Percentiles rank a stretch among this genome's conserved stretches.
phyloP scores from a whole-genome alignment of 805 yeast genomes.

The Cyberlindnera veronae region DNA sequence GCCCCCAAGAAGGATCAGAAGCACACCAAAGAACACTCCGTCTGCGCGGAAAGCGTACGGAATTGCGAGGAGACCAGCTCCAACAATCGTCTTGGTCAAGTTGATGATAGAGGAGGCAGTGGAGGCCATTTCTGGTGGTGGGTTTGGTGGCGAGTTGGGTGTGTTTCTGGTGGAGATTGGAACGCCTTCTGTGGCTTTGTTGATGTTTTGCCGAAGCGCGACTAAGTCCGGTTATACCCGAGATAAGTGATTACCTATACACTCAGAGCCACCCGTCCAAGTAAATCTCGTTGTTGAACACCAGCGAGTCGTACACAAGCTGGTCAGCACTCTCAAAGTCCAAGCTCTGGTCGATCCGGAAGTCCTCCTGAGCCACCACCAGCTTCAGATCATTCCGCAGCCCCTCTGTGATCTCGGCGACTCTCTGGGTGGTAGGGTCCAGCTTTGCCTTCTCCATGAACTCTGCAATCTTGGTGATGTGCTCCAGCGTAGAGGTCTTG shows the following conservation, averaged over 20 bases:
- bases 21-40: slow-evolving; percentile 56
- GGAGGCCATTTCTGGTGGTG: slow-evolving; percentile 19
- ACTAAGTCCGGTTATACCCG: too few relatives aligned
- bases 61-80: slow-evolving; percentile 76
- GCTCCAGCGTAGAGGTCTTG: slow-evolving; percentile 19
- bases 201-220: too few relatives aligned
- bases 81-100: slow-evolving; percentile 72
- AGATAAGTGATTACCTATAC: too few relatives aligned
- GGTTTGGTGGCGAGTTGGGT: background rate
- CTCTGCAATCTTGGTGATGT: slow-evolving; percentile 22
- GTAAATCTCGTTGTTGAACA: slow-evolving; percentile 27
- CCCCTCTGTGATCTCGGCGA: slow-evolving; percentile 41
- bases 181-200: background rate
- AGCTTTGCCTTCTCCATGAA: slow-evolving; percentile 27
- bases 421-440: slow-evolving; percentile 42
- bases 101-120: slow-evolving; percentile 56
- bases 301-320: slow-evolving; percentile 22
- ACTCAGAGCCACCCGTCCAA: slow-evolving; percentile 18
- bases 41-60: slow-evolving; percentile 70
- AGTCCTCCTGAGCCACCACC: slow-evolving; percentile 26
- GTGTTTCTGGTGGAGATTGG: background rate
- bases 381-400: slow-evolving; percentile 41
- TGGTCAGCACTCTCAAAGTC: slow-evolving; percentile 22
- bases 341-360: slow-evolving; percentile 20
- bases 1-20: slow-evolving; percentile 59